Conservation (phyloP, 2,329 filamentous ascomycete genomes). For the Cyclaneusma minus region DNA sequence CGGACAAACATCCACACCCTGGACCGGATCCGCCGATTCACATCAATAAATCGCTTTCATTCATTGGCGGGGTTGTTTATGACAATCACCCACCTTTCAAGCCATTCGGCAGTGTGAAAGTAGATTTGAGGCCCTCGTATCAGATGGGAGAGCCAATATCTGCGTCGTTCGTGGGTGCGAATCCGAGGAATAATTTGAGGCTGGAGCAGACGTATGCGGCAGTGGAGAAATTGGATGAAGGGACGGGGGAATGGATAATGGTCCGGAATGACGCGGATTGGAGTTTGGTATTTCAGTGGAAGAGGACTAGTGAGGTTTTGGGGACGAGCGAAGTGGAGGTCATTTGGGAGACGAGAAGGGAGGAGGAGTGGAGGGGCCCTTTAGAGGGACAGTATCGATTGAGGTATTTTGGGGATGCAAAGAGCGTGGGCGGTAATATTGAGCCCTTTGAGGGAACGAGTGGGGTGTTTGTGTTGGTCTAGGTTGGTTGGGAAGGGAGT, state of each 20-base stretch:
- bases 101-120: slow-evolving; percentile 52
- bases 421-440: slow-evolving; percentile 45
- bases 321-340: slow-evolving; percentile 68
- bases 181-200: slow-evolving; percentile 75
- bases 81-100: slow-evolving; percentile 53
- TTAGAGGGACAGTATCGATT: slow-evolving; percentile 62
- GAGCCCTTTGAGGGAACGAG: slow-evolving; percentile 55
- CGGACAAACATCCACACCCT: slow-evolving; percentile 25
- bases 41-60: slow-evolving; percentile 55
- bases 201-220: slow-evolving; percentile 65
- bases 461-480: slow-evolving; percentile 28
- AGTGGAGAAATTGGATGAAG: slow-evolving; percentile 44
- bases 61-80: slow-evolving; percentile 65
- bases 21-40: slow-evolving; percentile 66
- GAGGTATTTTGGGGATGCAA: slow-evolving; percentile 74
- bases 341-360: slow-evolving; percentile 60
- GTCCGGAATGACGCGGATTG: slow-evolving; percentile 68
- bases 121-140: slow-evolving; percentile 38
- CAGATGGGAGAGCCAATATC: slow-evolving; percentile 43
- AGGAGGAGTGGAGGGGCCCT: slow-evolving; percentile 27
- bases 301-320: slow-evolving; percentile 49
- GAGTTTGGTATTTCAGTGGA: slow-evolving; percentile 71
- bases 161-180: slow-evolving; percentile 68
- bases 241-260: slow-evolving; percentile 39
- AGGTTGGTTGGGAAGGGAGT: too few relatives aligned